Evolutionary conservation across 1,284 basidiomycete genomes (phyloP).

Genomic region (Gymnopus androsaceus): DNA sequence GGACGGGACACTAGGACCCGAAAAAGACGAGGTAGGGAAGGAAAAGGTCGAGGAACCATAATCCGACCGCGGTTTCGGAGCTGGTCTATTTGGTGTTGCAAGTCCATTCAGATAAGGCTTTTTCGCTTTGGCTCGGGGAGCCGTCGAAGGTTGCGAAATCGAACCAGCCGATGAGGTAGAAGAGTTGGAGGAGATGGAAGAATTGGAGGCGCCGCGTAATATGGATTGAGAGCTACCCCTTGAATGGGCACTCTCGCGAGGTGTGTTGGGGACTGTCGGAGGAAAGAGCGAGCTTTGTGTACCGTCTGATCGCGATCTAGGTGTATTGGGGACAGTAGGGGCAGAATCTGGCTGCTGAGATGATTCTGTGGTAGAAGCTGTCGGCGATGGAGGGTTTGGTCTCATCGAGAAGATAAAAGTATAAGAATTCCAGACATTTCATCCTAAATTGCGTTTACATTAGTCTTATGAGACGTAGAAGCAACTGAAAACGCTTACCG

Average conservation of each 20-base stretch:
- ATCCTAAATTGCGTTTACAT: slow-evolving; percentile 55
- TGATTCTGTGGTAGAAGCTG: slow-evolving; percentile 11
- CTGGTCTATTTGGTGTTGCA: slow-evolving; percentile 13
- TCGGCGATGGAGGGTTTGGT: slow-evolving; percentile 33
- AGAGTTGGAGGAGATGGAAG: not conserved
- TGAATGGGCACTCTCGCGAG: not conserved
- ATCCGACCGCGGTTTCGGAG: slow-evolving; percentile 24
- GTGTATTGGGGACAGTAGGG: slow-evolving; percentile 35
- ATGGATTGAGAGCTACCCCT: not conserved
- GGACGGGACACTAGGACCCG: slow-evolving; percentile 15
- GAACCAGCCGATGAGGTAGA: not conserved
- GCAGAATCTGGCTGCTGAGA: slow-evolving; percentile 28
- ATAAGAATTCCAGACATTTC: slow-evolving; percentile 91
- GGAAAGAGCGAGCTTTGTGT: not conserved
- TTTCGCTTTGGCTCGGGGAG: slow-evolving; percentile 23
- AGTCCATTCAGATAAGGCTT: slow-evolving; percentile 23
- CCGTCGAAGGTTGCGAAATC: slow-evolving; percentile 10
- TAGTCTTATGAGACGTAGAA: slow-evolving; percentile 2
- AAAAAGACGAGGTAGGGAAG: slow-evolving; percentile 36
- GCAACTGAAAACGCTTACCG: slow-evolving; percentile 50
- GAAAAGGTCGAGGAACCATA: slow-evolving; percentile 34
- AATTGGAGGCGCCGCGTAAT: not conserved
- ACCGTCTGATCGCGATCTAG: slow-evolving; percentile 14
- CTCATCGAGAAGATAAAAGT: slow-evolving; percentile 90
- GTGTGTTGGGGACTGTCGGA: slow-evolving; percentile 1